Evolutionary conservation across 2,329 filamentous ascomycete species (phyloP).

Genomic region (Phialocephala sp.): DNA sequence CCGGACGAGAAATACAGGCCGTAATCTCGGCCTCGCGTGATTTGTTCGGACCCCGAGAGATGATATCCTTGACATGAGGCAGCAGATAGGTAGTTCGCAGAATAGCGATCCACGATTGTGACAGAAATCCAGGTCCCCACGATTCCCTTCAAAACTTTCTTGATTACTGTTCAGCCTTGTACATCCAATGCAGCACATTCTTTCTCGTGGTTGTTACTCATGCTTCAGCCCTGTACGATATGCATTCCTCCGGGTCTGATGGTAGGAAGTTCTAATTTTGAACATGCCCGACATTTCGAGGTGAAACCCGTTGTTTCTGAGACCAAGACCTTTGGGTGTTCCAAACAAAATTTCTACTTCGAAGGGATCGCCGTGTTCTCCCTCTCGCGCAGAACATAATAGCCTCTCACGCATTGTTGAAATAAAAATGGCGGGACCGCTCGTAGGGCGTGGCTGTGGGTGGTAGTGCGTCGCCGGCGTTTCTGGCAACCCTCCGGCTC

Average conservation of each 20-base stretch:
- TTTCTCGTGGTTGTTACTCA: neutral
- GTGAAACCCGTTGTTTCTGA: neutral
- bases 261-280: neutral
- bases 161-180: neutral
- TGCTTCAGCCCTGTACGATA: neutral
- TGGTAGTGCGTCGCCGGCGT: too few species aligned
- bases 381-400: neutral
- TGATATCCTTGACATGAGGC: neutral
- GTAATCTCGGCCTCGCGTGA: neutral
- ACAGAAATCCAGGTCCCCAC: conserved; percentile 9
- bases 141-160: conserved; percentile 5
- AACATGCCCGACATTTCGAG: neutral
- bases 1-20: neutral
- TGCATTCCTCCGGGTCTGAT: neutral
- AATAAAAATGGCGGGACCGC: neutral
- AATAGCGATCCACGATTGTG: neutral
- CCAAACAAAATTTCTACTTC: neutral
- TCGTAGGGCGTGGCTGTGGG: too few species aligned
- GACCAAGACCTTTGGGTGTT: neutral
- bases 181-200: neutral
- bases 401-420: neutral
- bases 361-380: neutral
- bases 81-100: conserved; percentile 1
- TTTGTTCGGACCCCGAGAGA: neutral
- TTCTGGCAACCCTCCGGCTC: too few species aligned